A percentile compares a stretch with the other conserved stretches of the same genome.
These are phyloP conservation scores for Melaleuca quinquenervia DNA, from an alignment of 345 rosid species.

Conservation along the genomic window DNA sequence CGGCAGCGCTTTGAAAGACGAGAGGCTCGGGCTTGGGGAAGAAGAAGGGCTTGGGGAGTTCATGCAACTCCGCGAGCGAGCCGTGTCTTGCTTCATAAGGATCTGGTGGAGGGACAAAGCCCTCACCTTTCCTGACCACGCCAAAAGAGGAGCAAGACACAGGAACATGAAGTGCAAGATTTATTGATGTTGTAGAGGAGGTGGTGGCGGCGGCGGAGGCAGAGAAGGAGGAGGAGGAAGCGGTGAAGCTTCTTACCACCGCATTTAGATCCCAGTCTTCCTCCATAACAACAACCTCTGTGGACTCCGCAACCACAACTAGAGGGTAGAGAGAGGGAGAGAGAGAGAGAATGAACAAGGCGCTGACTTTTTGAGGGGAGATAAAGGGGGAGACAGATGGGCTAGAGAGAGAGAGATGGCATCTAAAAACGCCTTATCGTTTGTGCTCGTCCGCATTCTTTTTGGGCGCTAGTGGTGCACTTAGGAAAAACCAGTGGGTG, in stretches of 20 bases:
- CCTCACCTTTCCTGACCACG: not conserved
- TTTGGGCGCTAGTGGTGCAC: not conserved
- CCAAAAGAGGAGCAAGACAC: slow-evolving; percentile 7
- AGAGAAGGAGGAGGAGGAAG: slow-evolving; percentile 18
- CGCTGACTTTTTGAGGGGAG: slow-evolving; percentile 69
- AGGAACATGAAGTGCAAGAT: not conserved
- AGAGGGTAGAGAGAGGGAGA: not conserved
- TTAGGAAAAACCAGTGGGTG: slow-evolving; percentile 9
- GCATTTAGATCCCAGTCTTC: slow-evolving; percentile 90
- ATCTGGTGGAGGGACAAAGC: slow-evolving; percentile 10
- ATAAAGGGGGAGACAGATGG: not conserved
- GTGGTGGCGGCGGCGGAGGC: not conserved
- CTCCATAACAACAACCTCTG: slow-evolving; percentile 1
- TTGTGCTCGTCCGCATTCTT: slow-evolving; percentile 14
- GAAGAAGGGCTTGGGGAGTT: slow-evolving; percentile 64
- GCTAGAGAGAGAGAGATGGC: slow-evolving; percentile 3
- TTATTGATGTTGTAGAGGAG: not conserved
- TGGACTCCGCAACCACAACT: not conserved
- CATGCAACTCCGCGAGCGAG: slow-evolving; percentile 42
- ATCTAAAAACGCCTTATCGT: slow-evolving; percentile 46
- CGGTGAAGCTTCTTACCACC: slow-evolving; percentile 62
- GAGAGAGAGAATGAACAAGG: slow-evolving; percentile 39
- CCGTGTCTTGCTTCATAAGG: not conserved
- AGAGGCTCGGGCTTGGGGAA: slow-evolving; percentile 26
- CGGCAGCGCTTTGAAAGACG: slow-evolving; percentile 12